phyloP scores from a whole-genome alignment of 352 stramenopile species.

The Globisporangium mamillatum region DNA sequence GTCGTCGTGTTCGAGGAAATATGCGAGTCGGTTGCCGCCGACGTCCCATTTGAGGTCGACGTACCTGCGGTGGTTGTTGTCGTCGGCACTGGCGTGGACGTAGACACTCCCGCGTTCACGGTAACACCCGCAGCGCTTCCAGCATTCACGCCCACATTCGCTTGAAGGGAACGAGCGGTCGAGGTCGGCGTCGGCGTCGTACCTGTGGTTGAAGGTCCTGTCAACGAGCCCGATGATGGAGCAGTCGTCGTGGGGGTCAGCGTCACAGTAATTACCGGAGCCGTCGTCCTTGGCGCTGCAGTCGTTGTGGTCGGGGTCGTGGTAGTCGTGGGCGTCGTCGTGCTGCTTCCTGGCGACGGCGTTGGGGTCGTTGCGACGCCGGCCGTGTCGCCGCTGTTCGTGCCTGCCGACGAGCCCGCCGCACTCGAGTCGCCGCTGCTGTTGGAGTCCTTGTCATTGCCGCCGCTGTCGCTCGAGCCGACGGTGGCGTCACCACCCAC shows the following conservation, averaged over 20 bases:
- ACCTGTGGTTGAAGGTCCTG: constrained; percentile 1
- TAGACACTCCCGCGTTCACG: background rate
- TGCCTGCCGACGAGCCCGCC: constrained; percentile 1
- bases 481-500: constrained; percentile 14
- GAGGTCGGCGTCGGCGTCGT: constrained; percentile 6
- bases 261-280: constrained; percentile 1
- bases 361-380: constrained; percentile 9
- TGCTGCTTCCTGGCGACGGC: background rate
- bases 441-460: background rate
- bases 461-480: constrained; percentile 13
- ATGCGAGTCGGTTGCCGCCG: background rate
- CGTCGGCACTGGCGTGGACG: constrained; percentile 8
- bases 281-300: background rate
- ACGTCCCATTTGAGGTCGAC: constrained; percentile 16
- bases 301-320: constrained; percentile 4
- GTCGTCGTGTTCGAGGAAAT: constrained; percentile 9
- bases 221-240: constrained; percentile 3
- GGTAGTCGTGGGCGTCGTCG: constrained; percentile 1
- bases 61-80: constrained; percentile 3
- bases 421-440: constrained; percentile 14
- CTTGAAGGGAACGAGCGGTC: background rate
- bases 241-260: constrained; percentile 3
- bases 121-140: background rate
- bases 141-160: background rate
- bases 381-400: background rate